A percentile compares a stretch with the other conserved stretches of the same genome.
Conservation (phyloP, 345 rosid species). For the Eucalyptus cloeziana region DNA sequence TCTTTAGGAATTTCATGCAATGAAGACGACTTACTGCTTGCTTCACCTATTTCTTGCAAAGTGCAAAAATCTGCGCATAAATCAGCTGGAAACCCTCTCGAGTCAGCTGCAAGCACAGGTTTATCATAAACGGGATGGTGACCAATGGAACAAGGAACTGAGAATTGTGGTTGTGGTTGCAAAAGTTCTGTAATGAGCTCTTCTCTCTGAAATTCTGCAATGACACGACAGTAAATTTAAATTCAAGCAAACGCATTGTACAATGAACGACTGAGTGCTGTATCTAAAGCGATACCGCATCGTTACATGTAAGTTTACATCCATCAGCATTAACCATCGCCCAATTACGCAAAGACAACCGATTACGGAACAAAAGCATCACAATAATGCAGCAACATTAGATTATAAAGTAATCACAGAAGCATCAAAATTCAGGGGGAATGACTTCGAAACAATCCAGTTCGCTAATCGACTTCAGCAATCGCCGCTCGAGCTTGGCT, state of each 20-base stretch:
- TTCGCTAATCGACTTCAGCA: neutral
- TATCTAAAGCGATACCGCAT: neutral
- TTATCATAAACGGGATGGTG: slow-evolving; percentile 15
- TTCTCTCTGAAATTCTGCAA: slow-evolving; percentile 59
- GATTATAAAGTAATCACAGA: neutral
- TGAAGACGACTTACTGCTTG: slow-evolving; percentile 13
- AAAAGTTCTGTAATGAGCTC: slow-evolving; percentile 61
- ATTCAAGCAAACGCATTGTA: neutral
- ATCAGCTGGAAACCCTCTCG: slow-evolving; percentile 6
- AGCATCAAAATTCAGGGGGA: neutral
- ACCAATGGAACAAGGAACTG: slow-evolving; percentile 18
- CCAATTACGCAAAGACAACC: neutral
- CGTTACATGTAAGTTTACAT: neutral
- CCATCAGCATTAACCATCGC: neutral
- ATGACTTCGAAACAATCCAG: neutral
- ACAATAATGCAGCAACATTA: neutral
- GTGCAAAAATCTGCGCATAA: neutral
- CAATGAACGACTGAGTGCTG: neutral
- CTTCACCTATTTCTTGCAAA: slow-evolving; percentile 5
- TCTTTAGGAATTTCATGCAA: slow-evolving; percentile 3
- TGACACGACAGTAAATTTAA: neutral
- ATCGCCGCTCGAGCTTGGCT: neutral
- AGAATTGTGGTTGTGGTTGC: slow-evolving; percentile 24
- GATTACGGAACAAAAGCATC: neutral
- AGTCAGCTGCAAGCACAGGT: slow-evolving; percentile 12